These are phyloP conservation scores for Cotoneaster glaucophyllus DNA, from an alignment of 306 rosid species.

Conservation along the genomic window DNA sequence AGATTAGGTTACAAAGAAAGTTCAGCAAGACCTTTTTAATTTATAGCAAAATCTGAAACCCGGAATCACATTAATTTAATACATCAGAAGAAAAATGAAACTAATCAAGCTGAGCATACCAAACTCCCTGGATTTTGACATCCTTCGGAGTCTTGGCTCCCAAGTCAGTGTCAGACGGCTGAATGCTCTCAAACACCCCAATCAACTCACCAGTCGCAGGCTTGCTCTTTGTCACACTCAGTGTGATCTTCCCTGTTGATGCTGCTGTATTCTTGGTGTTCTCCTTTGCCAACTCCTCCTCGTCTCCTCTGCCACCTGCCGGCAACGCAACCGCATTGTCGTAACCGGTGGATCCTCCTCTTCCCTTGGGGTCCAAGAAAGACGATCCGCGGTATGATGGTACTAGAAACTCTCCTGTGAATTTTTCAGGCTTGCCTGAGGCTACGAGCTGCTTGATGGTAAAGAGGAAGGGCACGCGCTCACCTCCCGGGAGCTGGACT, in stretches of 20 bases:
- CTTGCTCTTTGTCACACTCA: conserved; percentile 77
- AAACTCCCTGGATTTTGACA: conserved; percentile 83
- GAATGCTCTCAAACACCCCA: conserved; percentile 87
- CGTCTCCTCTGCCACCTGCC: conserved; percentile 95
- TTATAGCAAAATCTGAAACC: conserved; percentile 42
- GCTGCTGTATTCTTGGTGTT: conserved; percentile 64
- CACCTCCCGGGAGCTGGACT: conserved; percentile 82
- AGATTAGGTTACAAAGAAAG: conserved; percentile 17
- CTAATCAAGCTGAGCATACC: conserved; percentile 96
- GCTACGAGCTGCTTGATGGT: conserved; percentile 90
- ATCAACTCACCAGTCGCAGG: conserved; percentile 89
- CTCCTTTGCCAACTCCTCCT: conserved; percentile 82
- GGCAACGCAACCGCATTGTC: conserved; percentile 88
- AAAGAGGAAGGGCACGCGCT: conserved; percentile 96
- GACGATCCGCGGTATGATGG: conserved; percentile 93
- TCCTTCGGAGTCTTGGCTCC: conserved; percentile 95
- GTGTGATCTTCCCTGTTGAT: conserved; percentile 73
- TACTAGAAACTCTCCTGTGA: conserved; percentile 64
- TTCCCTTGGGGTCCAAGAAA: conserved; percentile 98
- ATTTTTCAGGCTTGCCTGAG: conserved; percentile 71
- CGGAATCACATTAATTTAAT: conserved; percentile 10
- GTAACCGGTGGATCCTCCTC: conserved; percentile 89
- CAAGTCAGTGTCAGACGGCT: conserved; percentile 96
- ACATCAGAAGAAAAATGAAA: conserved; percentile 3
- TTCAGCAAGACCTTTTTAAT: conserved; percentile 15